Evolutionary conservation across 805 yeast species (phyloP), one percentile per base, ranked within the genome.

Genomic region (Zygoascus ofunaensis): DNA sequence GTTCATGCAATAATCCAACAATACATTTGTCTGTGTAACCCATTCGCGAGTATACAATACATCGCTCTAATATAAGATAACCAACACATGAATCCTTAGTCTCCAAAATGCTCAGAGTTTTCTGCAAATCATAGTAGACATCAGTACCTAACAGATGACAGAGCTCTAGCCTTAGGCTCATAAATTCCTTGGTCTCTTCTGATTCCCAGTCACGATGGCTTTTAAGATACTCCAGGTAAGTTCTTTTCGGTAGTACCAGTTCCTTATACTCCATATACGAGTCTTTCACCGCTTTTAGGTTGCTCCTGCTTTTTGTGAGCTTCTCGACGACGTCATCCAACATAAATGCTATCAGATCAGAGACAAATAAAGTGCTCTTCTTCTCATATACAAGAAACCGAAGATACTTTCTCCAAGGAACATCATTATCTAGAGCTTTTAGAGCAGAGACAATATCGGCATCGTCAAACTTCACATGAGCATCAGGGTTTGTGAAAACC

Each of bases 391-490:
- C 64, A 23, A 63, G 54, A 39, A 55, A 52, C 42, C 62, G 59
- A 24, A 67, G 56, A 45, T 59, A 67, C 7, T 51, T 42, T 23
- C 65, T 50, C 67, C 68, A 63, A 1, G 63, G 58, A 17, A 50
- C 55, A 2, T 65, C 68, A 26, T 63, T 49, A 5, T 56, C 58
- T n/a, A 61, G 47, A 15, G 46, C 45, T 35, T 64, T 58, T 10
- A 66, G 51, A n/a, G 50, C 58, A 5, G 60, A 45, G 3, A 65
- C 52, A 22, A 48, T 49, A n/a, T 50, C 48, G 5, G 55, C 56
- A 15, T 59, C 62, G n/a, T 58, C 61, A 40, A 59, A 59, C 18
- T 44, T 39, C 8, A 47, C 45, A 30, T 49, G 48, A 26, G 55
- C 37, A 5, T 50, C 41, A 17, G 51, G 49, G 40, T 55, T 54